phyloP scores from a whole-genome alignment of 2,329 filamentous ascomycete genomes.

The Trichoderma harzianum region DNA sequence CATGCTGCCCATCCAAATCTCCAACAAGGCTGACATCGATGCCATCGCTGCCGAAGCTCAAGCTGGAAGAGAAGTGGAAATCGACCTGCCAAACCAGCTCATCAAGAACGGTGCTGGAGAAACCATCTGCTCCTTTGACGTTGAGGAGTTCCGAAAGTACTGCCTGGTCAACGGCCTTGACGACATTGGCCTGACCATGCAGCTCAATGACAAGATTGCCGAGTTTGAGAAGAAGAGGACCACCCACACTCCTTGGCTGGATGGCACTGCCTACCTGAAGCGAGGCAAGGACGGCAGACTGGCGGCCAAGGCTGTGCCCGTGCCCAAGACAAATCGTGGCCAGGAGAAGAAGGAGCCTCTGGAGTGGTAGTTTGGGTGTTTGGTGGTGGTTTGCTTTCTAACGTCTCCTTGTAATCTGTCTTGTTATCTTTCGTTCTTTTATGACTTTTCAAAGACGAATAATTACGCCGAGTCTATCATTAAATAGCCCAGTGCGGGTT shows the following conservation, averaged over 20 bases:
- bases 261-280: slow-evolving; percentile 78
- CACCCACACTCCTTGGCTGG: slow-evolving; percentile 81
- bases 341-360: slow-evolving; percentile 80
- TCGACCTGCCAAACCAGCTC: slow-evolving; percentile 81
- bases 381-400: neutral
- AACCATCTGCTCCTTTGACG: slow-evolving; percentile 74
- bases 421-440: neutral
- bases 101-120: slow-evolving; percentile 74
- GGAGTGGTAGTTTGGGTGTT: slow-evolving; percentile 66
- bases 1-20: slow-evolving; percentile 84
- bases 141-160: slow-evolving; percentile 92
- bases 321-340: slow-evolving; percentile 86
- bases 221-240: slow-evolving; percentile 77
- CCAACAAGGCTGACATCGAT: slow-evolving; percentile 62
- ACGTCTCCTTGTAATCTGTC: neutral
- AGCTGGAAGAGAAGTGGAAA: slow-evolving; percentile 78
- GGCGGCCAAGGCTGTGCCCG: slow-evolving; percentile 59
- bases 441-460: neutral
- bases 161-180: slow-evolving; percentile 91
- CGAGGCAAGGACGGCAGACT: slow-evolving; percentile 53
- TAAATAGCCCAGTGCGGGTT: slow-evolving; percentile 6
- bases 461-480: slow-evolving; percentile 7
- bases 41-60: slow-evolving; percentile 72
- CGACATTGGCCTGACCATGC: slow-evolving; percentile 92
- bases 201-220: slow-evolving; percentile 83